These are phyloP conservation scores for Salvia rosmarinus DNA, from an alignment of 257 asterid species.

Conservation along the genomic window DNA sequence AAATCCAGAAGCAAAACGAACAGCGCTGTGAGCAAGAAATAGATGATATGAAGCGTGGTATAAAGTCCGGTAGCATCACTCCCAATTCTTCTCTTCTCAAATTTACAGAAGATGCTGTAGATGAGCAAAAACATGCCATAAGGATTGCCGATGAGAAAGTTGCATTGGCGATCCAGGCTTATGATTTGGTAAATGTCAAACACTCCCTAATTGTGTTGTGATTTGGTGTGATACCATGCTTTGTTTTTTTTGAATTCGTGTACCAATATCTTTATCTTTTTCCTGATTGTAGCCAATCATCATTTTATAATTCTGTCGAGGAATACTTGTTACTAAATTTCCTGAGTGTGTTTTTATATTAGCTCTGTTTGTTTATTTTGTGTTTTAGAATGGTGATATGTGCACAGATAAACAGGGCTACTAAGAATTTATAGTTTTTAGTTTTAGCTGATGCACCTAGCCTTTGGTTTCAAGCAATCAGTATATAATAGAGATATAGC, in stretches of 20 bases:
- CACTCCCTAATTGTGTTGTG: neutral
- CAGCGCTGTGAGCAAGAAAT: slow-evolving; percentile 87
- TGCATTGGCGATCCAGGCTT: slow-evolving; percentile 82
- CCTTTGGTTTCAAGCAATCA: slow-evolving; percentile 21
- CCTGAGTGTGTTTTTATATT: neutral
- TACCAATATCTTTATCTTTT: slow-evolving; percentile 7
- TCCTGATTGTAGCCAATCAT: slow-evolving; percentile 8
- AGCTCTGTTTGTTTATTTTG: neutral
- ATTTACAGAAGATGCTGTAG: slow-evolving; percentile 86
- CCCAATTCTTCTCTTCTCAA: slow-evolving; percentile 78
- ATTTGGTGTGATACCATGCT: neutral
- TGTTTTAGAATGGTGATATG: slow-evolving; percentile 2
- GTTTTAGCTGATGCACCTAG: neutral
- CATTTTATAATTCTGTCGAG: neutral
- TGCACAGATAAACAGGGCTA: neutral
- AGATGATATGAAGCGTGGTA: slow-evolving; percentile 79
- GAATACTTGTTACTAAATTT: slow-evolving; percentile 1
- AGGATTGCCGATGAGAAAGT: slow-evolving; percentile 98
- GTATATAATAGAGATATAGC: neutral
- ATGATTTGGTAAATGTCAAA: slow-evolving; percentile 73
- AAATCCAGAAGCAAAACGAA: slow-evolving; percentile 86
- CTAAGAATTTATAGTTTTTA: neutral
- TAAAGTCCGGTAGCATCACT: slow-evolving; percentile 70
- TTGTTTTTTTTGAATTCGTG: slow-evolving; percentile 15
- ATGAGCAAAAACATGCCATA: slow-evolving; percentile 95